phyloP scores from a whole-genome alignment of 1,284 basidiomycete species.

The Trametes sp. region DNA sequence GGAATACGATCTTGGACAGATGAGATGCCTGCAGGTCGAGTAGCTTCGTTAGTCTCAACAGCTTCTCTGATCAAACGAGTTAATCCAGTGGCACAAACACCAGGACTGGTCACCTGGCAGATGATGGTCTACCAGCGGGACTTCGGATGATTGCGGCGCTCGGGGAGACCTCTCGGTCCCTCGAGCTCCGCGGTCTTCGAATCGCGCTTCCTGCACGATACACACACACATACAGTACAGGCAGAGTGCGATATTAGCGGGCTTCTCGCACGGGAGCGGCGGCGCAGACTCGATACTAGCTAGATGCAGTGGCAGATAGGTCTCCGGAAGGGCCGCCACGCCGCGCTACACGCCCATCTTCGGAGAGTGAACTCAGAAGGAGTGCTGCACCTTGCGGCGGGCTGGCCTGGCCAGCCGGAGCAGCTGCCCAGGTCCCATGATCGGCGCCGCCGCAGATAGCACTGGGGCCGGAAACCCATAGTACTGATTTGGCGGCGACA shows the following conservation, averaged over 20 bases:
- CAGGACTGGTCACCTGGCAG: neutral
- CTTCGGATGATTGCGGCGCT: neutral
- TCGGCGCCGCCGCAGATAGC: slow-evolving; percentile 22
- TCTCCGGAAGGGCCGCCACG: neutral
- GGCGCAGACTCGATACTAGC: neutral
- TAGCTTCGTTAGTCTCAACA: neutral
- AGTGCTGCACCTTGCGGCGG: neutral
- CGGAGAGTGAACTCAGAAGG: slow-evolving; percentile 15
- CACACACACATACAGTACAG: neutral
- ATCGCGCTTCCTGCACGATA: neutral
- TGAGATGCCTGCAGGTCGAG: neutral
- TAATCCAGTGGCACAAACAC: neutral
- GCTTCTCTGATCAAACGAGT: neutral
- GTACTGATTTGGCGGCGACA: slow-evolving; percentile 6
- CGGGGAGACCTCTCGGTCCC: slow-evolving; percentile 4
- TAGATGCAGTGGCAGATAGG: slow-evolving; percentile 3
- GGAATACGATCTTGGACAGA: slow-evolving; percentile 1
- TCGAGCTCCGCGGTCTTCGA: neutral
- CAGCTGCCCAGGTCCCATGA: slow-evolving; percentile 25
- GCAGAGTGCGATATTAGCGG: neutral
- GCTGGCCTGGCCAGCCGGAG: slow-evolving; percentile 11
- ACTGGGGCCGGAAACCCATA: slow-evolving; percentile 9
- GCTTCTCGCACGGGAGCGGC: neutral
- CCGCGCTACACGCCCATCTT: slow-evolving; percentile 9
- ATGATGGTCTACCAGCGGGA: slow-evolving; percentile 1